Conservation (phyloP, 768 basidiomycete genomes). For the Naganishia vaughanmartiniae region DNA sequence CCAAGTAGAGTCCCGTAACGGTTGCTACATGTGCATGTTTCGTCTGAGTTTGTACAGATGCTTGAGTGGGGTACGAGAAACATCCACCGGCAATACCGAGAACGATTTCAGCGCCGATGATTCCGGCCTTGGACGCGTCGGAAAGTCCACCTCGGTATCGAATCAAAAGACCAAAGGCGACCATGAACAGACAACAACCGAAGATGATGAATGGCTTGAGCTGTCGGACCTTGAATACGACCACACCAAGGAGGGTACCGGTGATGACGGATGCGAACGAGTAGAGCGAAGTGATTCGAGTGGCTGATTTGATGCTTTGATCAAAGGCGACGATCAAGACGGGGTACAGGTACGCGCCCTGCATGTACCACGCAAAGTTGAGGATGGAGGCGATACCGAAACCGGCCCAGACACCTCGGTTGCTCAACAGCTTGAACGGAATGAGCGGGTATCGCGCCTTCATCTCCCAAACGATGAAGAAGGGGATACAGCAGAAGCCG, state of each 20-base stretch:
- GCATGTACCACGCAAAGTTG: slow-evolving; percentile 37
- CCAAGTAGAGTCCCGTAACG: slow-evolving; percentile 38
- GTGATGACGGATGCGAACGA: slow-evolving; percentile 46
- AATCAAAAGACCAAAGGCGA: slow-evolving; percentile 48
- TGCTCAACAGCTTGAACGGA: slow-evolving; percentile 36
- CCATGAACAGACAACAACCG: slow-evolving; percentile 41
- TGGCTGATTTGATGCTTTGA: slow-evolving; percentile 38
- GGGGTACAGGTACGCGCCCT: slow-evolving; percentile 47
- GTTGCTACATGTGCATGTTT: slow-evolving; percentile 40
- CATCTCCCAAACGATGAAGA: slow-evolving; percentile 37
- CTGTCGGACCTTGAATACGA: slow-evolving; percentile 42
- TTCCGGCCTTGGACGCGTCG: slow-evolving; percentile 32
- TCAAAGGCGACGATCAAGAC: slow-evolving; percentile 46
- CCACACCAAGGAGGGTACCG: slow-evolving; percentile 43
- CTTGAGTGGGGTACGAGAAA: slow-evolving; percentile 41
- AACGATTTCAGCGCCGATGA: slow-evolving; percentile 43
- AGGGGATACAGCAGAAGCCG: slow-evolving; percentile 42
- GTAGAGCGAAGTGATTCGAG: slow-evolving; percentile 44
- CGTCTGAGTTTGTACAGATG: slow-evolving; percentile 37
- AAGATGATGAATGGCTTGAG: slow-evolving; percentile 46
- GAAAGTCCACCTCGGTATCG: slow-evolving; percentile 37
- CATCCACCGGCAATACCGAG: slow-evolving; percentile 40
- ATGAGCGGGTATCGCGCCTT: slow-evolving; percentile 26
- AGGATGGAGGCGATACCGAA: slow-evolving; percentile 45
- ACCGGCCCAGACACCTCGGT: slow-evolving; percentile 45